Evolutionary conservation across 139 green algal genomes (phyloP), one percentile per base, ranked within the genome.

Genomic region (Nannochloris sp.): DNA sequence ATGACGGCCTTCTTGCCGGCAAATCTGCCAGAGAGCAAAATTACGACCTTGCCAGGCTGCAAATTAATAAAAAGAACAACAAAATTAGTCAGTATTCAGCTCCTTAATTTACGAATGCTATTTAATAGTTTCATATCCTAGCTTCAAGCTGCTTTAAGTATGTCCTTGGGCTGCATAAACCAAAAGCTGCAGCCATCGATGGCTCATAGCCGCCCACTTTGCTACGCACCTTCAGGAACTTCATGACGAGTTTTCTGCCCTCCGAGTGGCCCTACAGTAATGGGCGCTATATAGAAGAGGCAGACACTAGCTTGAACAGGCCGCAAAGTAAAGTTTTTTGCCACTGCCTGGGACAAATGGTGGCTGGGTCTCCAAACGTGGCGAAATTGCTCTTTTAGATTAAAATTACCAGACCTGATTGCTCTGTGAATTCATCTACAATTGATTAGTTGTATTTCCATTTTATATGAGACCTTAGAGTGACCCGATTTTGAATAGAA

Each of bases 1-100:
- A 99, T 99, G 54, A 98, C 94, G 6, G 95, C 95, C 66, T 86
- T 86, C 76, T 86, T 86, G 61, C 80, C 80, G 58, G 80, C 80
- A 64, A 81, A 93, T 31, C 85, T 78, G 57, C 88, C 88, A 46
- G 67, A 79, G 12, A 95, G 76, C 33, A 95, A 64, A 65, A 95
- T 84, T 23, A 95, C 87, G 44, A 95, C 88, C 79, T 95, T 95
- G 54, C 68, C 70, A 33, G 75, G 59, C 87, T 95, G 79, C 75
- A 64, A 7, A 54, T 4, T 42, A n/a, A 34, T 32, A 51, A 45
- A 53, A 15, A 47, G 13, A 33, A 23, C 19, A 7, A 45, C 14
- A 67, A 6, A 37, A 42, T 58, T 9, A 24, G 5, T 44, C 14
- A 30, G 34, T 56, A 33, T 24, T 42, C n/a, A 68, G 51, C 19